Evolutionary conservation across 1,284 basidiomycete genomes (phyloP), one percentile per base, ranked within the genome.

Genomic region (Cyathus olla): DNA sequence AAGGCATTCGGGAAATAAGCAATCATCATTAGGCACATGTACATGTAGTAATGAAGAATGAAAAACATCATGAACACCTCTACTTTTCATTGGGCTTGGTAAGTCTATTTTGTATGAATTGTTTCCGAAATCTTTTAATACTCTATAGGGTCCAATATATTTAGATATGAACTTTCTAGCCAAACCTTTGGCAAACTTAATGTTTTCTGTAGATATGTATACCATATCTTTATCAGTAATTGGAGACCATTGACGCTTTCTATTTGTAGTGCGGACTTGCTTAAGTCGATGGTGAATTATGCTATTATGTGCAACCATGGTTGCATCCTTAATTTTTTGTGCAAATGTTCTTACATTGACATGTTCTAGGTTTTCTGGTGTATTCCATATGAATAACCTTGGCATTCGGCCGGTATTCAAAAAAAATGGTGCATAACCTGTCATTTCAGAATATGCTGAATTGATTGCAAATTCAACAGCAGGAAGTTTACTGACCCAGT

Each of bases 181-280:
- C 29, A 59, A 62, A 15, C 66, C 69, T 57, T 66, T 75, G 9
- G 68, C 61, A 9, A 80, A 40, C 2, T 63, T 61, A 0, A 82
- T 40, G 55, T 80, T 81, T 55, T 78, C 75, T 0, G 74, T 80
- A 0, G 76, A 80, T 2, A 82, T 15, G 49, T 78, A 80, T 0
- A 76, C 74, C 1, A 79, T 50, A 42, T 79, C 74, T 0, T 61
- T 65, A 17, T 56, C 50, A 1, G 42, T 21, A 48, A 73, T 73
- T 0, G 72, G 72, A 0, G 52, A 55, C 3, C 39, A 44, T 15
- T n/a, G 19, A 17, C 61, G 19, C 39, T 61, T 60, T 4, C 28
- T 52, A 31, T 67, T 66, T 0, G 65, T 56, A n/a, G 52, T 24
- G 1, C 27, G 2, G 0, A 61, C 58, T 48, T 68, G 69, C 11